Percentiles rank a stretch among this genome's conserved stretches.
Conservation (phyloP, 2,329 filamentous ascomycete species). For the Hypoxylon sp. region DNA sequence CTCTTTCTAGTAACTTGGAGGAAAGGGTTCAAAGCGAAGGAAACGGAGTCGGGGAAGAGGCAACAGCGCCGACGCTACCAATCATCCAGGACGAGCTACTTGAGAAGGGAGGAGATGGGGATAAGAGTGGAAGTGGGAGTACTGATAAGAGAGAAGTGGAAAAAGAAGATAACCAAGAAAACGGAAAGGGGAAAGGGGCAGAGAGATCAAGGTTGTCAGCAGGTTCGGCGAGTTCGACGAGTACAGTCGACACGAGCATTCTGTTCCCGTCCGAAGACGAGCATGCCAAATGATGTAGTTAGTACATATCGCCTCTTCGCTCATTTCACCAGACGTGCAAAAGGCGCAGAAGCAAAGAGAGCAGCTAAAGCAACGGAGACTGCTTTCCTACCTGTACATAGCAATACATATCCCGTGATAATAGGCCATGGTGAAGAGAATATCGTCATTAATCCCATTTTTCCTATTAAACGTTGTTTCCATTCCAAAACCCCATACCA, state of each 20-base stretch:
- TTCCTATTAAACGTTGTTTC: constrained; percentile 2
- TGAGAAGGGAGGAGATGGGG: not conserved
- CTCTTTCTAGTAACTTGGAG: not conserved
- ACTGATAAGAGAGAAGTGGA: not conserved
- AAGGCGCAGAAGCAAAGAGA: constrained; percentile 1
- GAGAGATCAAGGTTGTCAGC: constrained; percentile 27
- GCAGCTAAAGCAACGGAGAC: not conserved
- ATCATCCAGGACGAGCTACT: constrained; percentile 35
- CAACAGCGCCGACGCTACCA: constrained; percentile 27
- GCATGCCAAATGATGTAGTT: not conserved
- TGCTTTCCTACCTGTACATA: not conserved
- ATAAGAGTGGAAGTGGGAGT: not conserved
- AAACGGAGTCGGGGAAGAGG: not conserved
- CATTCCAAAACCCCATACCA: not conserved
- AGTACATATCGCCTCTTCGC: not conserved
- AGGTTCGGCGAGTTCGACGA: not conserved
- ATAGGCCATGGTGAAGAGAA: not conserved
- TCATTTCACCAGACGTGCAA: not conserved
- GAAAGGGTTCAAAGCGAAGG: not conserved
- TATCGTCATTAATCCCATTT: constrained; percentile 10
- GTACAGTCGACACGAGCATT: constrained; percentile 44
- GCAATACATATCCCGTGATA: not conserved
- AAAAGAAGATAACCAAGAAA: not conserved
- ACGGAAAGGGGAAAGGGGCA: not conserved
- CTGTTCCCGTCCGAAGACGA: constrained; percentile 39